phyloP scores from a whole-genome alignment of 148 eudicot species.

The Polygonum maritimum region DNA sequence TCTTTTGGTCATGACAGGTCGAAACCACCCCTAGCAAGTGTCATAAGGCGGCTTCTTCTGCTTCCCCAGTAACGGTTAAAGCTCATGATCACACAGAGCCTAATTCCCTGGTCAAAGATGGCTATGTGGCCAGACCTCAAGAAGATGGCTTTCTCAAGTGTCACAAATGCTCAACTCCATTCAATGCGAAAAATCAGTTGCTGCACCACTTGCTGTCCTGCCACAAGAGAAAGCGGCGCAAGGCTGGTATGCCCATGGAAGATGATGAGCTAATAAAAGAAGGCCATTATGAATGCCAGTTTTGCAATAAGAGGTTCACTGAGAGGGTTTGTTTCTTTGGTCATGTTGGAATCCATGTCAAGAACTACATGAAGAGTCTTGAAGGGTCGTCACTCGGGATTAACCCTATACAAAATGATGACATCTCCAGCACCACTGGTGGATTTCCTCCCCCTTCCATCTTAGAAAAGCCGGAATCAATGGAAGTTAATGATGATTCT shows the following conservation, averaged over 20 bases:
- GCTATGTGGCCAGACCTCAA: slow-evolving; percentile 21
- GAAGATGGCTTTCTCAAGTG: slow-evolving; percentile 36
- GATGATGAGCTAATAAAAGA: slow-evolving; percentile 48
- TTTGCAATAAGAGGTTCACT: slow-evolving; percentile 54
- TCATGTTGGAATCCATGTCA: slow-evolving; percentile 68
- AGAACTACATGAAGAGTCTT: slow-evolving; percentile 46
- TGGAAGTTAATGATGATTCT: slow-evolving; percentile 22
- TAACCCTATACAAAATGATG: slow-evolving; percentile 21
- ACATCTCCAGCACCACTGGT: slow-evolving; percentile 18
- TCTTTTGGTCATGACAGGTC: slow-evolving; percentile 28
- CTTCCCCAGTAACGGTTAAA: slow-evolving; percentile 18
- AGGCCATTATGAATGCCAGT: slow-evolving; percentile 70
- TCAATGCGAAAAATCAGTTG: slow-evolving; percentile 39
- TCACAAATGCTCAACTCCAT: slow-evolving; percentile 49
- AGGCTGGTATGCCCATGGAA: slow-evolving; percentile 43
- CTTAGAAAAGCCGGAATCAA: slow-evolving; percentile 18
- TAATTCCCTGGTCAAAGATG: slow-evolving; percentile 19
- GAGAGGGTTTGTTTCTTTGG: slow-evolving; percentile 67
- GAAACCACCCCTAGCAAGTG: slow-evolving; percentile 18
- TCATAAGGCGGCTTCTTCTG: slow-evolving; percentile 11
- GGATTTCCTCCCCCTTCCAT: slow-evolving; percentile 21
- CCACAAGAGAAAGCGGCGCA: slow-evolving; percentile 59
- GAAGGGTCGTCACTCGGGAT: slow-evolving; percentile 34
- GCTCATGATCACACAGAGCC: slow-evolving; percentile 31
- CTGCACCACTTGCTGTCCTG: slow-evolving; percentile 57